phyloP scores from a whole-genome alignment of 148 eudicot species.

The Spergularia marina region DNA sequence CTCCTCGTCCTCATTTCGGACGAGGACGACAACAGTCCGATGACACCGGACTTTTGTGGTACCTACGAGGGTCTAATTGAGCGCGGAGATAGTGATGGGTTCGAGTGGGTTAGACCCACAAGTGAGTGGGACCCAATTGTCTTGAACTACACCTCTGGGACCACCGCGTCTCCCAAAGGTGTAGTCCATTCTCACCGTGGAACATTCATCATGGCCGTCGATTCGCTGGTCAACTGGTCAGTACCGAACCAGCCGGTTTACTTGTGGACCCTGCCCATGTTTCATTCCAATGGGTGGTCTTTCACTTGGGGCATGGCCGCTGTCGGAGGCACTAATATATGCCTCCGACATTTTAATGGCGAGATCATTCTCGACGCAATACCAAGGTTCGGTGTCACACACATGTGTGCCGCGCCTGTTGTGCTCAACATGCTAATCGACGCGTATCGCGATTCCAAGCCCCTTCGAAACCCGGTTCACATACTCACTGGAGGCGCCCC shows the following conservation, averaged over 20 bases:
- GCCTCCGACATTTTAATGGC: conserved; percentile 20
- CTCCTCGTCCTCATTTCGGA: conserved; percentile 13
- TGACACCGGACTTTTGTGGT: background rate
- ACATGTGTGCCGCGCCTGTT: conserved; percentile 29
- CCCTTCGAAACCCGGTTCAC: conserved; percentile 8
- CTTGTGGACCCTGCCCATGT: conserved; percentile 41
- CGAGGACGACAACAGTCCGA: background rate
- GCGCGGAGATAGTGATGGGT: conserved; percentile 13
- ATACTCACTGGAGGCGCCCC: conserved; percentile 24
- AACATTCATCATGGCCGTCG: conserved; percentile 11
- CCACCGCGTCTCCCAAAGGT: conserved; percentile 32
- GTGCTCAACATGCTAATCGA: conserved; percentile 25
- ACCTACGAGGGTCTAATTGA: conserved; percentile 21
- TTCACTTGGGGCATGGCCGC: conserved; percentile 36
- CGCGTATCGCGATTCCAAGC: background rate
- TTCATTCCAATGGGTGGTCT: conserved; percentile 36
- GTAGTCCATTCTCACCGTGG: conserved; percentile 35
- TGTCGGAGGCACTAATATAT: conserved; percentile 26
- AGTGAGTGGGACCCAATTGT: conserved; percentile 37
- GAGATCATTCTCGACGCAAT: conserved; percentile 15
- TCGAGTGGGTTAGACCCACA: conserved; percentile 22
- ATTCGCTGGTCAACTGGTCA: conserved; percentile 20
- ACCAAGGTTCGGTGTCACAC: conserved; percentile 23
- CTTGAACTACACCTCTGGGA: conserved; percentile 38
- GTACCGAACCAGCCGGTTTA: conserved; percentile 26